Base-by-base conservation (phyloP, 116 monocot species). In the Iris pallida region DNA sequence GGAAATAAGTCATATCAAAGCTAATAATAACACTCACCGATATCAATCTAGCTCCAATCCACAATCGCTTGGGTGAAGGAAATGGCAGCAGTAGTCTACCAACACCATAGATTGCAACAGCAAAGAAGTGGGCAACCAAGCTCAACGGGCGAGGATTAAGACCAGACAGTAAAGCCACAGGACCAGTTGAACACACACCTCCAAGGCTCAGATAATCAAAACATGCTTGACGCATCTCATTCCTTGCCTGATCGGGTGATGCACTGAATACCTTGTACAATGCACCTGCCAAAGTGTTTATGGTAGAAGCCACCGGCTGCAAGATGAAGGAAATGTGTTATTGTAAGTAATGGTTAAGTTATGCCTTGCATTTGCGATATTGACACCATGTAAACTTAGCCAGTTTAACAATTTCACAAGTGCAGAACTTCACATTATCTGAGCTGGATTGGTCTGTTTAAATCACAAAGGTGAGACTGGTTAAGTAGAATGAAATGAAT, bases 201-300 rank as follows among this genome's bases (percentile, higher is more conserved):
- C 87, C 87, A 69, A 87, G 78, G 67, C 80, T 75, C 18, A 87
- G 65, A 68, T 83, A 87, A 66, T 87, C 83, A 53, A 87, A 87
- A 73, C 78, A 83, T 2, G 83, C 83, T 71, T 83, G 61, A n/a
- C 83, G 71, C 80, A 87, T 83, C 63, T 87, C 87, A 53, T 83
- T 87, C 60, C 67, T 59, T 16, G 83, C 85, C 53, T 62, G 46
- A 71, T 81, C 85, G 16, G 85, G 66, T 16, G 85, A 85, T 8
- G 80, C 70, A n/a, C 73, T 30, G 42, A 85, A 85, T 47, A 85
- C 77, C 47, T 85, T 85, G 85, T 85, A 81, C 11, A 85, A 61
- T 5, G 85, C 85, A 61, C 74, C 78, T 5, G 85, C 81, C 70
- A 85, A 47, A 4, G 80, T 81, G 77, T 85, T 85, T 70, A 85